A percentile compares a stretch with the other conserved stretches of the same genome.
phyloP scores from a whole-genome alignment of 1,139 yeast species.

The Protomyces inouyei region DNA sequence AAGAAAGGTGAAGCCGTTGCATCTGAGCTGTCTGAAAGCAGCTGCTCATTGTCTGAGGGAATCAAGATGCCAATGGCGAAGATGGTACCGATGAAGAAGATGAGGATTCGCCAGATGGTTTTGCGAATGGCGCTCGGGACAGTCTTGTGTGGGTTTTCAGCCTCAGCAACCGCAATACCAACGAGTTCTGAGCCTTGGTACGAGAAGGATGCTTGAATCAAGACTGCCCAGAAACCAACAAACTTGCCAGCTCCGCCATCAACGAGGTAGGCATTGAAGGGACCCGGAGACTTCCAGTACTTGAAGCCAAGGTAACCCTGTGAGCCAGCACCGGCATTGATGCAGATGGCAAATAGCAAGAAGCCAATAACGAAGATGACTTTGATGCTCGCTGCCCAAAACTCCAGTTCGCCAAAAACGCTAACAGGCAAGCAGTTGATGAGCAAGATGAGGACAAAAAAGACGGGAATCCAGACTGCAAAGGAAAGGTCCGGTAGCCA shows the following conservation, averaged over 20 bases:
- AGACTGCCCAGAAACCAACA: slow-evolving; percentile 62
- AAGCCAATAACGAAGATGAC: slow-evolving; percentile 68
- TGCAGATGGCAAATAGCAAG: slow-evolving; percentile 59
- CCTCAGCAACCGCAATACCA: slow-evolving; percentile 86
- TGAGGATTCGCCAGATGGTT: slow-evolving; percentile 71
- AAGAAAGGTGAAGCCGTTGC: slow-evolving; percentile 68
- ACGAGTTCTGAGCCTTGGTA: slow-evolving; percentile 74
- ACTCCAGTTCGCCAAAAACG: slow-evolving; percentile 63
- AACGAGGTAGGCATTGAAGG: slow-evolving; percentile 54
- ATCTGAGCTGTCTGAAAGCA: slow-evolving; percentile 39
- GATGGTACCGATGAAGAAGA: slow-evolving; percentile 74
- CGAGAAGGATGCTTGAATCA: slow-evolving; percentile 62
- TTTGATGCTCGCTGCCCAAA: slow-evolving; percentile 63
- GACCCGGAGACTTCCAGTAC: slow-evolving; percentile 88
- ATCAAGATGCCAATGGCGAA: slow-evolving; percentile 59
- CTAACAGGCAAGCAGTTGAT: slow-evolving; percentile 59
- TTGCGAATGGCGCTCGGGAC: slow-evolving; percentile 82
- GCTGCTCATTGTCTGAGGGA: slow-evolving; percentile 63
- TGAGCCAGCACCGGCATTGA: slow-evolving; percentile 67
- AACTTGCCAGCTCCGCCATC: slow-evolving; percentile 43
- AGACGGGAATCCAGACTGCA: slow-evolving; percentile 72
- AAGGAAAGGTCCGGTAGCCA: slow-evolving; percentile 58
- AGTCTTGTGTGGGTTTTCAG: slow-evolving; percentile 71
- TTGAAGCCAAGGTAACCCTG: slow-evolving; percentile 51
- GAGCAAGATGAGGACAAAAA: slow-evolving; percentile 51